phyloP scores from a whole-genome alignment of 2,329 filamentous ascomycete species.

The Xylaria polymorpha region DNA sequence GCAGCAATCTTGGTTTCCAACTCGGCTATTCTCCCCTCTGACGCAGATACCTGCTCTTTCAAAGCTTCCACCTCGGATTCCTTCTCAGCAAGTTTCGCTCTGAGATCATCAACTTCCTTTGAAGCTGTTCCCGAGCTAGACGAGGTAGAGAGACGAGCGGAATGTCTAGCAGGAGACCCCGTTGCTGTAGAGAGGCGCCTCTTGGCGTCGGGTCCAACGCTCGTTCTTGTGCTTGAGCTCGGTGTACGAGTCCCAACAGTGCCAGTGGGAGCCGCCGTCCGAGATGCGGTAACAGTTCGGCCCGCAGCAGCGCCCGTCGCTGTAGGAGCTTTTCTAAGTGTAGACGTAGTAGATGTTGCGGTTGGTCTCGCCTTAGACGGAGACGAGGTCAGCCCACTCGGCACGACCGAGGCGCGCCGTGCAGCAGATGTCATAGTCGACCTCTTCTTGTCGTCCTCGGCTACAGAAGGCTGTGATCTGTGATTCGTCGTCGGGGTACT shows the following conservation, averaged over 20 bases:
- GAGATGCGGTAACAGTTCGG: conserved; percentile 51
- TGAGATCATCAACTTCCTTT: conserved; percentile 71
- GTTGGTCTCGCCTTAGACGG: conserved; percentile 51
- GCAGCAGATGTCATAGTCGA: conserved; percentile 54
- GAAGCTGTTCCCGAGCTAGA: conserved; percentile 55
- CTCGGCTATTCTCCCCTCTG: conserved; percentile 66
- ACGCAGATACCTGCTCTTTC: conserved; percentile 66
- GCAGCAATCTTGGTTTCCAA: conserved; percentile 64
- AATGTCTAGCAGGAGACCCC: conserved; percentile 55
- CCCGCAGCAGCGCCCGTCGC: conserved; percentile 46
- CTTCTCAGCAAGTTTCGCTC: conserved; percentile 67
- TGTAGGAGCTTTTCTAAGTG: conserved; percentile 49
- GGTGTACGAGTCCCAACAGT: conserved; percentile 44
- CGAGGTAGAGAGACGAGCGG: conserved; percentile 56
- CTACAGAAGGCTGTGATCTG: conserved; percentile 61
- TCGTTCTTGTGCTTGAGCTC: conserved; percentile 50
- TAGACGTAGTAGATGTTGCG: conserved; percentile 48
- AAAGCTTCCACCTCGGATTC: conserved; percentile 68
- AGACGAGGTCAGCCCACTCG: conserved; percentile 53
- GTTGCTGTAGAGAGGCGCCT: conserved; percentile 68
- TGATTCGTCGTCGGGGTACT: conserved; percentile 56
- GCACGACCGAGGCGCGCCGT: conserved; percentile 58
- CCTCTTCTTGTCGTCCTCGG: conserved; percentile 63
- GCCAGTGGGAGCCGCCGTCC: conserved; percentile 54
- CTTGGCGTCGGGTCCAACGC: conserved; percentile 61